Evolutionary conservation across 805 yeast genomes (phyloP).

Genomic region (Clavispora carvajalis): DNA sequence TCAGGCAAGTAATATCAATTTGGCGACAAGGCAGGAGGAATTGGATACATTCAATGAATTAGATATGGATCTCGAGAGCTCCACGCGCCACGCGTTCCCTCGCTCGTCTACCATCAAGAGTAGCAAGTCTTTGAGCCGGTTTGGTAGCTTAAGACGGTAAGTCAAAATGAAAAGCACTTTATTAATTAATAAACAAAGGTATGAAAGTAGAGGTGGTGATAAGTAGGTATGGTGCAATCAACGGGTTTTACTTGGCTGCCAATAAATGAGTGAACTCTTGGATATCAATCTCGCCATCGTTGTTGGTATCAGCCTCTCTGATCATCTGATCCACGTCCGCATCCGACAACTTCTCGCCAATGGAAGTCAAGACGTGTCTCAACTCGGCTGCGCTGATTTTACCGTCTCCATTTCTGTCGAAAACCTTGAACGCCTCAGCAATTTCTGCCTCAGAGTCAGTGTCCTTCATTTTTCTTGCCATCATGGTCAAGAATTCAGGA

Average conservation of each 20-base stretch:
- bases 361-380: slow-evolving; percentile 93
- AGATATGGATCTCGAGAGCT: slow-evolving; percentile 9
- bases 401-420: slow-evolving; percentile 95
- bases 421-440: slow-evolving; percentile 96
- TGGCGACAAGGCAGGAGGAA: neutral
- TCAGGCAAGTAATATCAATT: neutral
- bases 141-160: neutral
- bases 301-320: slow-evolving; percentile 89
- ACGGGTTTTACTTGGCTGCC: slow-evolving; percentile 51
- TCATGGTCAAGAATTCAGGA: slow-evolving; percentile 43
- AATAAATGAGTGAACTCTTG: slow-evolving; percentile 92
- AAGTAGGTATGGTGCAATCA: neutral
- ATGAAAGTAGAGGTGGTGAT: neutral
- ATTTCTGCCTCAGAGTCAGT: slow-evolving; percentile 96
- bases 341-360: slow-evolving; percentile 94
- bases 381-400: slow-evolving; percentile 94
- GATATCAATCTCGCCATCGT: slow-evolving; percentile 96
- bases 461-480: slow-evolving; percentile 74
- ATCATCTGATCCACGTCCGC: slow-evolving; percentile 98
- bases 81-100: slow-evolving; percentile 16
- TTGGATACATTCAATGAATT: slow-evolving; percentile 6
- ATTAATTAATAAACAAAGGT: neutral
- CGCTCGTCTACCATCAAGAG: slow-evolving; percentile 11
- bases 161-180: neutral
- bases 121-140: slow-evolving; percentile 7